These are phyloP conservation scores for Pinus taeda DNA, from an alignment of 75 land plant species.

Conservation along the genomic window DNA sequence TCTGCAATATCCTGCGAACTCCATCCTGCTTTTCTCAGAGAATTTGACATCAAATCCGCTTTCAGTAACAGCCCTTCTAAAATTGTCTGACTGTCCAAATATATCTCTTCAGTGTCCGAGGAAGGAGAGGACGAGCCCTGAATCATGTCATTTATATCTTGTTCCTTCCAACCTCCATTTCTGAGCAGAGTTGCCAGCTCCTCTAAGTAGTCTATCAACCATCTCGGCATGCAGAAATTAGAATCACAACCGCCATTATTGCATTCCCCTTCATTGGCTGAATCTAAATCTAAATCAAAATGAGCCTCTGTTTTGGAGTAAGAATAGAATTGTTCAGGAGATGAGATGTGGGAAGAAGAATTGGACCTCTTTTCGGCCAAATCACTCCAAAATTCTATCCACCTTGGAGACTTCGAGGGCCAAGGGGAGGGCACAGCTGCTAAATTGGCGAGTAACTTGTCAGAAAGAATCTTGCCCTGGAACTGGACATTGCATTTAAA, in stretches of 20 bases:
- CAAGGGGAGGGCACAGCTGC: slow-evolving; percentile 18
- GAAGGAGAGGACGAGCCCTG: slow-evolving; percentile 28
- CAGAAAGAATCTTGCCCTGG: slow-evolving; percentile 14
- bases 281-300: neutral
- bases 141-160: slow-evolving; percentile 69
- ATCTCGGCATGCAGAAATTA: slow-evolving; percentile 22
- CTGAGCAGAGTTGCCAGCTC: slow-evolving; percentile 55
- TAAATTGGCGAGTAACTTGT: slow-evolving; percentile 16
- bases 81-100: slow-evolving; percentile 50
- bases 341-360: neutral
- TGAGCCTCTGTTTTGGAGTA: slow-evolving; percentile 4
- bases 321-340: slow-evolving; percentile 10
- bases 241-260: too few species aligned
- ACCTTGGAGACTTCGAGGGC: slow-evolving; percentile 45
- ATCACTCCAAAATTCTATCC: slow-evolving; percentile 94
- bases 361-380: slow-evolving; percentile 42
- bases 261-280: neutral
- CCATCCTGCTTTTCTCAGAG: slow-evolving; percentile 79
- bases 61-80: slow-evolving; percentile 44
- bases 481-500: neutral
- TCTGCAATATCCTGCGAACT: slow-evolving; percentile 85
- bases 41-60: slow-evolving; percentile 58
- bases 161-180: slow-evolving; percentile 76
- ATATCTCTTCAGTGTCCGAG: slow-evolving; percentile 25
- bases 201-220: slow-evolving; percentile 67